phyloP scores from a whole-genome alignment of 2,329 filamentous ascomycete species.

The Xylaria sp. region DNA sequence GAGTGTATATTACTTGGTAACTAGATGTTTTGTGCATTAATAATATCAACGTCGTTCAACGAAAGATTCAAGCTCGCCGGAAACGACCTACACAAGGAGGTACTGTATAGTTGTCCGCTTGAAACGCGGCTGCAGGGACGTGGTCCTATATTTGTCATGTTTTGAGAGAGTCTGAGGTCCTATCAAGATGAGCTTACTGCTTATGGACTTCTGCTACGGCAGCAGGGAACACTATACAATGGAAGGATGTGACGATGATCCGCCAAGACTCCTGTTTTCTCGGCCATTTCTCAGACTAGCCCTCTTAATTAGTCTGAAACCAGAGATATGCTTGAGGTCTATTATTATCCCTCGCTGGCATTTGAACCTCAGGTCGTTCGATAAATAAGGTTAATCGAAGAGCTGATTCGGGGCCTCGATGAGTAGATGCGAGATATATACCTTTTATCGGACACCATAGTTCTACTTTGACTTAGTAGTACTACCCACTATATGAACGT shows the following conservation, averaged over 20 bases:
- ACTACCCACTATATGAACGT: background rate
- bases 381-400: background rate
- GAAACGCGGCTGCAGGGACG: background rate
- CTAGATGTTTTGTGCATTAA: background rate
- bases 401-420: background rate
- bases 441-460: no score
- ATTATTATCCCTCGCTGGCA: background rate
- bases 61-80: background rate
- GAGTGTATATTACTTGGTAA: no score
- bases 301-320: background rate
- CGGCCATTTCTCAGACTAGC: background rate
- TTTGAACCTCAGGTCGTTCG: background rate
- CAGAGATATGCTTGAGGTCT: background rate
- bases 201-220: background rate
- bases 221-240: background rate
- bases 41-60: background rate
- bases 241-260: constrained; percentile 17
- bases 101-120: background rate
- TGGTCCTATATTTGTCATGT: background rate
- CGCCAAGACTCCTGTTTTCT: constrained; percentile 2
- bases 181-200: background rate
- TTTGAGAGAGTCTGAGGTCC: background rate
- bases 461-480: no score
- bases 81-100: background rate
- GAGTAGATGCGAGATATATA: background rate